A percentile compares a stretch with the other conserved stretches of the same genome.
These are phyloP conservation scores for Metschnikowia vanudenii DNA, from an alignment of 805 yeast species.

Conservation along the genomic window DNA sequence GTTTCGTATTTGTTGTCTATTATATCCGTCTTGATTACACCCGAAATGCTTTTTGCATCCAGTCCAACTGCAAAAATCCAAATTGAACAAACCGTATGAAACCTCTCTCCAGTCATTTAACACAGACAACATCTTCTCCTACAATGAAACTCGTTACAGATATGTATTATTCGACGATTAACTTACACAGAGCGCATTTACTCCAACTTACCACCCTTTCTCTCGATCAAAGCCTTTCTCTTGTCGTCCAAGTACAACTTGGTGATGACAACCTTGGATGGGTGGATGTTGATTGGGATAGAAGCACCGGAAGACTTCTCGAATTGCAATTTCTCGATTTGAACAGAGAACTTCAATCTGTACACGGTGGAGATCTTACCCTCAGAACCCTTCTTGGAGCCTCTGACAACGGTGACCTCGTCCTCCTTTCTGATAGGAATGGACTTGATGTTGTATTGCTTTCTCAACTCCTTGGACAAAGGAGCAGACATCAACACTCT, in stretches of 20 bases:
- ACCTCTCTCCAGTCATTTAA: too few species aligned
- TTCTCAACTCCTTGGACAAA: constrained; percentile 97
- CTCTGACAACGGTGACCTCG: constrained; percentile 93
- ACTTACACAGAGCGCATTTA: constrained; percentile 42
- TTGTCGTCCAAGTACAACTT: constrained; percentile 97
- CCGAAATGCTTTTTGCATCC: too few species aligned
- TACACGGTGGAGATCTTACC: constrained; percentile 96
- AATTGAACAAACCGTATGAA: too few species aligned
- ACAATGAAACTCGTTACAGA: constrained; percentile 7
- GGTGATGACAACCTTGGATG: constrained; percentile 98
- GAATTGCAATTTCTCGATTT: constrained; percentile 94
- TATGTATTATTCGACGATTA: constrained; percentile 24
- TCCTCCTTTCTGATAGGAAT: constrained; percentile 98
- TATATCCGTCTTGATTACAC: too few species aligned
- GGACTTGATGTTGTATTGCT: constrained; percentile 92
- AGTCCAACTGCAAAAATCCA: too few species aligned
- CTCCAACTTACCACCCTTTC: constrained; percentile 98
- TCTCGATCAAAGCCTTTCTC: constrained; percentile 95
- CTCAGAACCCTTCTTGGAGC: constrained; percentile 99
- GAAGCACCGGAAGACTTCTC: constrained; percentile 98
- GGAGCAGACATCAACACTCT: constrained; percentile 97
- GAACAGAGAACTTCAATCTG: constrained; percentile 97
- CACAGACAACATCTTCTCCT: too few species aligned
- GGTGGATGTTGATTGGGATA: constrained; percentile 95
- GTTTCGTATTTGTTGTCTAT: too few species aligned